These are phyloP conservation scores for Verticillium klebahnii DNA, from an alignment of 2,329 filamentous ascomycete species.

Conservation along the genomic window DNA sequence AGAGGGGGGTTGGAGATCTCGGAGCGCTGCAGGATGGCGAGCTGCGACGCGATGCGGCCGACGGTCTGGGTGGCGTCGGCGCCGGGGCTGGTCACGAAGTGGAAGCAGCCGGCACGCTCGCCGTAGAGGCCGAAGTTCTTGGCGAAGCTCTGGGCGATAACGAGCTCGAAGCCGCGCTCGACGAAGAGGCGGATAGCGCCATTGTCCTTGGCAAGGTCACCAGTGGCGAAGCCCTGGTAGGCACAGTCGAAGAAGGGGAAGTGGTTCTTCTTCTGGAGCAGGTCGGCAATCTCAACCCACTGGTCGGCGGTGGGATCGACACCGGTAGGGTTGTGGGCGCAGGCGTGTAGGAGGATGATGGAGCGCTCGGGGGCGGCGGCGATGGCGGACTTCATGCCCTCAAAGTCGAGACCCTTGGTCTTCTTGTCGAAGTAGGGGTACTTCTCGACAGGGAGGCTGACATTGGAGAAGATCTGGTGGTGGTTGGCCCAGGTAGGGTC, in stretches of 20 bases:
- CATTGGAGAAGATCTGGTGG: conserved; percentile 96
- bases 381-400: conserved; percentile 75
- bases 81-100: conserved; percentile 75
- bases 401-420: conserved; percentile 88
- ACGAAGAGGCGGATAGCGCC: conserved; percentile 94
- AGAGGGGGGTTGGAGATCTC: conserved; percentile 97
- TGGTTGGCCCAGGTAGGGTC: conserved; percentile 98
- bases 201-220: conserved; percentile 77
- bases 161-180: conserved; percentile 83
- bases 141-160: conserved; percentile 89
- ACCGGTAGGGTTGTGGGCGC: conserved; percentile 96
- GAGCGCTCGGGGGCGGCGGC: conserved; percentile 69
- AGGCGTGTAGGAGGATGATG: conserved; percentile 88
- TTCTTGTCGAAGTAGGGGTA: conserved; percentile 93
- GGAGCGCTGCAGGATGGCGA: conserved; percentile 90
- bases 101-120: conserved; percentile 93
- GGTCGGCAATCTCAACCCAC: conserved; percentile 81
- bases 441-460: conserved; percentile 68
- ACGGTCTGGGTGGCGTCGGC: conserved; percentile 59
- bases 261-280: conserved; percentile 74
- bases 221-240: conserved; percentile 96
- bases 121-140: conserved; percentile 99
- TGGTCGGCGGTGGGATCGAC: conserved; percentile 92
- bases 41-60: conserved; percentile 72
- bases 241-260: conserved; percentile 99